Evolutionary conservation across 495 filamentous ascomycete species (phyloP), one percentile per base, ranked within the genome.

Genomic region (Trichoderma virens): DNA sequence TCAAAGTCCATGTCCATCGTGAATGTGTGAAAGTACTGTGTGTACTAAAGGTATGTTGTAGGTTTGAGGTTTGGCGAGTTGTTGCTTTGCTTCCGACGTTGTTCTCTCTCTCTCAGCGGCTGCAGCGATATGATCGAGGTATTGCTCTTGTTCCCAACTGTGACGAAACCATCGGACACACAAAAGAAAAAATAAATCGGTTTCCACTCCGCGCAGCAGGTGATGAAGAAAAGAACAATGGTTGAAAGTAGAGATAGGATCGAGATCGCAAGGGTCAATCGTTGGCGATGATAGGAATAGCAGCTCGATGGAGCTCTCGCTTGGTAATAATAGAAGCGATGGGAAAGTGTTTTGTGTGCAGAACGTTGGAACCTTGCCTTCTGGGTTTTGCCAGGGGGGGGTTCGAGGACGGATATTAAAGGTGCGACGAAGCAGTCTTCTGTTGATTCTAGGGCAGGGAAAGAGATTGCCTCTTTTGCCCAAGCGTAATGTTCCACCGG

Each of bases 91-190:
- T 14, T 25, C 18, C 23, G 7, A 9, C 18, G 43, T 27, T 56
- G 8, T 30, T 27, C 23, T 30, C 8, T 27, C n/a, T 56, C 23
- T 7, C 28, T 56, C 51, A 56, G 51, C 51, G 51, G 51, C 51
- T 56, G 51, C 51, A 56, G 51, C 51, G 51, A 56, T 56, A 56
- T 56, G 51, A 56, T 56, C 51, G 51, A 28, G 51, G 51, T 56
- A 56, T 56, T 56, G 51, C 51, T 56, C 51, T 56, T 56, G 51
- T 56, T 56, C 51, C 51, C 25, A 56, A 27, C 51, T 28, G 25
- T 56, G 51, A 56, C 51, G 51, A 56, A 56, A 56, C 25, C 51
- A 56, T 56, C 51, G 51, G 51, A 56, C 51, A 56, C 25, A 28
- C 25, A 16, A 56, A 56, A 16, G 32, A 35, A 5, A 11, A 5